Base-by-base conservation (phyloP, 176 grass and related monocot genomes). In the Guadua angustifolia region DNA sequence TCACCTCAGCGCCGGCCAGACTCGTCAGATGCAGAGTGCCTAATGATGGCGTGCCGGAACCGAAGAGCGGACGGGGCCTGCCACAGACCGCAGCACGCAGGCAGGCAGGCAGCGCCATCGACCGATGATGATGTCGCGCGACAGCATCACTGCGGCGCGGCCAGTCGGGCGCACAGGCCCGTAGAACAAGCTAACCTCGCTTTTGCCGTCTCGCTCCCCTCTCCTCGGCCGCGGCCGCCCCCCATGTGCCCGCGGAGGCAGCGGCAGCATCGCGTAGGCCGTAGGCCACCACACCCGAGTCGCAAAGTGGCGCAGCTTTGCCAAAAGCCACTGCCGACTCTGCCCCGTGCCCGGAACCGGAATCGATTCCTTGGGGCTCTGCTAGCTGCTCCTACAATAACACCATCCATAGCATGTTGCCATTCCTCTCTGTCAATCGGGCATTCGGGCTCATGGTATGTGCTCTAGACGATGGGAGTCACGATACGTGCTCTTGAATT, bases 221-320 rank as follows among this genome's bases (percentile, higher is more conserved):
- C 43, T 42, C 10, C 43, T 33, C 46, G 65, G 50, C 64, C 11
- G 47, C 16, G 35, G 8, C n/a, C 65, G 53, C 24, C 64, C 63
- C 63, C 62, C 78, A 85, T 77, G 83, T 67, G 70, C 47, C 77
- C 21, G 74, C 26, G 26, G 52, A 26, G 24, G 32, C 38, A 7
- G 52, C 68, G 16, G 52, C 56, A 11, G 53, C 53, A 57, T n/a
- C 55, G 55, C 55, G 55, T 1, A 53, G 49, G 49, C 49, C 46
- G 61, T 58, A 21, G 45, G 62, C 47, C 62, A 74, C 72, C 79
- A 49, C 29, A 4, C 64, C 45, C 6, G 24, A 36, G 69, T 11
- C 42, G 79, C 57, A 83, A 79, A 73, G 84, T 22, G 79, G 49
- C 73, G 79, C 58, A 66, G 84, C 73, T 90, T 86, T 82, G 21